These are phyloP conservation scores for Aspergillus nidulans DNA, from an alignment of 495 filamentous ascomycete species.

Conservation along the genomic window DNA sequence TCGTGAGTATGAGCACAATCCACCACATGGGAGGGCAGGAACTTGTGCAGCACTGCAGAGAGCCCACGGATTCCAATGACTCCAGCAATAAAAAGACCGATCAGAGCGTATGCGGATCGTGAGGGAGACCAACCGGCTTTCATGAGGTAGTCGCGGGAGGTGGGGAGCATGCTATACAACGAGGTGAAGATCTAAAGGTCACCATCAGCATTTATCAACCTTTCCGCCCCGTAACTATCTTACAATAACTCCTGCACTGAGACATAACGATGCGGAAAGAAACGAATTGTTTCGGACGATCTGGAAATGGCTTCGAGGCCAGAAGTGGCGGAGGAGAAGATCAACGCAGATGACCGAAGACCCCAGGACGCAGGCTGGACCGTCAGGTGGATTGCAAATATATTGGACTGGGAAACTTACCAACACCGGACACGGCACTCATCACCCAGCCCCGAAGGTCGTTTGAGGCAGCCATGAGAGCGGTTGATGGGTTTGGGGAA, in stretches of 20 bases:
- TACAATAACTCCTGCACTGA: constrained; percentile 98
- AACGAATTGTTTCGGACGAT: constrained; percentile 88
- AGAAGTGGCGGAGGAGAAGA: constrained; percentile 63
- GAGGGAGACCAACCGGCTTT: constrained; percentile 61
- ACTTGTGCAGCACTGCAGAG: constrained; percentile 73
- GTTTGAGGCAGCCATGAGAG: constrained; percentile 55
- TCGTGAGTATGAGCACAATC: constrained; percentile 84
- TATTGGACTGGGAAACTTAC: constrained; percentile 32
- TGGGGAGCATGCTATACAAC: constrained; percentile 90
- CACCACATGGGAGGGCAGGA: constrained; percentile 88
- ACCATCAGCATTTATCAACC: constrained; percentile 5
- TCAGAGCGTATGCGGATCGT: constrained; percentile 65
- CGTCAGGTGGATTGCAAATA: background rate
- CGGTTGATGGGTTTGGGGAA: constrained; percentile 12
- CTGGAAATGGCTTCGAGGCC: constrained; percentile 68
- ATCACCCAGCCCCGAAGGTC: constrained; percentile 94
- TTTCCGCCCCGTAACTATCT: constrained; percentile 16
- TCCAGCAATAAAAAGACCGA: constrained; percentile 73
- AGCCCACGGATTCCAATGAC: constrained; percentile 79
- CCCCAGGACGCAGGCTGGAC: constrained; percentile 71
- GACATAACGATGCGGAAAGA: constrained; percentile 78
- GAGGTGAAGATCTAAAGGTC: constrained; percentile 77
- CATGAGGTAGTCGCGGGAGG: constrained; percentile 68
- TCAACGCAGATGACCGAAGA: constrained; percentile 86
- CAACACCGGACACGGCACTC: constrained; percentile 77